A percentile compares a stretch with the other conserved stretches of the same genome.
Evolutionary conservation across 2,329 filamentous ascomycete species (phyloP).

Genomic region (Pseudogymnoascus sp.): DNA sequence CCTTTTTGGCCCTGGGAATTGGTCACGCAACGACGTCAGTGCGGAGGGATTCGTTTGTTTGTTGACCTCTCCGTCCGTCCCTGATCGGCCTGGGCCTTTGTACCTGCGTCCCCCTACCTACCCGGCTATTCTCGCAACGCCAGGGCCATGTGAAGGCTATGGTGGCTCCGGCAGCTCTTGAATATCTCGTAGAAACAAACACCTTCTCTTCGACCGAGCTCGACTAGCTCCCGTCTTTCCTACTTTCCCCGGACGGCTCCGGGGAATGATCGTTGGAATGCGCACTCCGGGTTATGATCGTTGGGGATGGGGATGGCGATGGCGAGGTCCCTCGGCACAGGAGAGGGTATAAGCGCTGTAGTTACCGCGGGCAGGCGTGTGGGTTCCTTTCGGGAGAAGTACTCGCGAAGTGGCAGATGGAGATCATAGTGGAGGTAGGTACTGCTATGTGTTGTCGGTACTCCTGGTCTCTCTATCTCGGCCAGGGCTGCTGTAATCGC

Average conservation of each 20-base stretch:
- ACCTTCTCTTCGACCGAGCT: not conserved
- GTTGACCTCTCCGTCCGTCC: not conserved
- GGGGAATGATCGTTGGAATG: not conserved
- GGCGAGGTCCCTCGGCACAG: conserved; percentile 2
- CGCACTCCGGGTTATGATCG: not conserved
- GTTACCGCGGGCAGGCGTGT: not conserved
- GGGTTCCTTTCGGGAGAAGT: not conserved
- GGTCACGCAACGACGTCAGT: not conserved
- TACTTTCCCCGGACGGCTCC: conserved; percentile 1
- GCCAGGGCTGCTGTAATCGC: not conserved
- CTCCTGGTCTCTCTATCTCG: not conserved
- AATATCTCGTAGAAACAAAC: not conserved
- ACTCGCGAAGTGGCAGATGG: not conserved
- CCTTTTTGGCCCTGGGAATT: too few species aligned
- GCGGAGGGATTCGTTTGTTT: not conserved
- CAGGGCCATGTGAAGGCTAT: not conserved
- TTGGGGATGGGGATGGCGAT: not conserved
- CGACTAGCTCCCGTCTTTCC: not conserved
- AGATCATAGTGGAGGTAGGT: not conserved
- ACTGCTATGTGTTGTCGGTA: not conserved
- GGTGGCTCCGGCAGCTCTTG: not conserved
- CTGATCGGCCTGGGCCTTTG: not conserved
- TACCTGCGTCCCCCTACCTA: not conserved
- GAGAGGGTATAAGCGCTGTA: not conserved
- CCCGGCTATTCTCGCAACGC: not conserved